Evolutionary conservation across 2,329 filamentous ascomycete genomes (phyloP), one percentile per base, ranked within the genome.

Genomic region (Cadophora luteo-olivacea): DNA sequence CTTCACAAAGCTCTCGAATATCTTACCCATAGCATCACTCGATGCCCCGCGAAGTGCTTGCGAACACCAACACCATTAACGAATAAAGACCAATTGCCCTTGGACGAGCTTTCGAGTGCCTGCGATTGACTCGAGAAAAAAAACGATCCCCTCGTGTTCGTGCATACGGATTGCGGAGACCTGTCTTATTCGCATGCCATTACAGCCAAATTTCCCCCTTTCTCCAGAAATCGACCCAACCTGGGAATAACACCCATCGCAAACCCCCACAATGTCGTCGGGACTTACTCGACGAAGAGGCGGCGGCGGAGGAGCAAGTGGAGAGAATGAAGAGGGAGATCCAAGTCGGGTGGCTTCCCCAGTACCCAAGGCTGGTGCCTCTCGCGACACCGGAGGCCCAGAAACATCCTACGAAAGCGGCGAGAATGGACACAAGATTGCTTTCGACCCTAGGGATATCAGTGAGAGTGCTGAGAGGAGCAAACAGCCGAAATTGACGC

Each of bases 401-500:
- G 89, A 90, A 82, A 97, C 96, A 70, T 95, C 92, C 77, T 98
- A 97, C 84, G 92, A 94, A 83, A 94, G 86, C 79, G 87, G 91
- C 80, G 95, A 97, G 82, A 97, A 97, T 83, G 96, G 96, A 74
- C 96, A 98, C 87, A 97, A 97, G 86, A 98, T 99, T 81, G 96
- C 94, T 68, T 99, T 93, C 80, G 96, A 99, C 81, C 96, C 96
- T 69, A 88, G 95, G 81, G 96, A 99, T 81, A 97, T 99, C 77
- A 97, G 91, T 83, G 96, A 99, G 86, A 97, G 90, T 81, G 93
- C 92, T 75, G 96, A 99, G 85, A 86, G 96, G 80, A 96, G 89
- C 86, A 98, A 97, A 84, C 95, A 98, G 84, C 96, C 96, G 60
- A 99, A 98, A 85, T 85, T 99, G 79, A 99, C 96, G 49, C 85